Evolutionary conservation across 228 moss, liverwort and hornwort species (phyloP).

Genomic region (Sphagnum fallax): DNA sequence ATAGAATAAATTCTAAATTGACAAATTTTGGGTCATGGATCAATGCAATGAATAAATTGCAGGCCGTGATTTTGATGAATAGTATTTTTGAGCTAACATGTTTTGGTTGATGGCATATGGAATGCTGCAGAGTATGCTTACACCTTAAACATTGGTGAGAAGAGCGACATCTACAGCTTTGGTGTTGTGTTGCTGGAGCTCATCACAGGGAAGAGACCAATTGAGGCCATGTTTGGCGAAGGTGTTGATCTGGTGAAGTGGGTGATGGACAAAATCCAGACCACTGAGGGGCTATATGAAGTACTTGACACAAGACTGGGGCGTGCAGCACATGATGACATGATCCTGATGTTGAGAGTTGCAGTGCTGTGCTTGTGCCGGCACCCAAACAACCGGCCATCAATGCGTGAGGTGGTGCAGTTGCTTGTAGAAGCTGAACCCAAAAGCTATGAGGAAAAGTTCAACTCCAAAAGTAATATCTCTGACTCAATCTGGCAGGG

Average conservation of each 20-base stretch:
- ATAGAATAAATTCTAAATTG: too few species aligned
- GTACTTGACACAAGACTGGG: constrained; percentile 59
- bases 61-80: too few species aligned
- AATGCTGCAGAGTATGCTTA: constrained; percentile 70
- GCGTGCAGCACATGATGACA: constrained; percentile 40
- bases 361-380: constrained; percentile 62
- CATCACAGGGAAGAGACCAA: constrained; percentile 66
- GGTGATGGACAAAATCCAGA: constrained; percentile 54
- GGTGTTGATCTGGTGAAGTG: constrained; percentile 74
- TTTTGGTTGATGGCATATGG: too few species aligned
- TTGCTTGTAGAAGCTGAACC: constrained; percentile 68
- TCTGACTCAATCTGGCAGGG: too few species aligned
- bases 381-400: constrained; percentile 58
- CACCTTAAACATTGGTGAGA: constrained; percentile 85
- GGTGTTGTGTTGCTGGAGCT: constrained; percentile 89
- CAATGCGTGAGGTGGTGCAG: constrained; percentile 85
- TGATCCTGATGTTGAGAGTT: constrained; percentile 54
- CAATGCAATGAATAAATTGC: too few species aligned
- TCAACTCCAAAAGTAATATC: background rate
- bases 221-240: constrained; percentile 62
- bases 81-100: too few species aligned
- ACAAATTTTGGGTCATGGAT: too few species aligned
- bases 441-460: background rate
- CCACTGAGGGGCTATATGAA: constrained; percentile 36
- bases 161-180: constrained; percentile 92